A percentile compares a stretch with the other conserved stretches of the same genome.
These are phyloP conservation scores for Clonostachys chloroleuca DNA, from an alignment of 2,329 filamentous ascomycete genomes.

Conservation along the genomic window DNA sequence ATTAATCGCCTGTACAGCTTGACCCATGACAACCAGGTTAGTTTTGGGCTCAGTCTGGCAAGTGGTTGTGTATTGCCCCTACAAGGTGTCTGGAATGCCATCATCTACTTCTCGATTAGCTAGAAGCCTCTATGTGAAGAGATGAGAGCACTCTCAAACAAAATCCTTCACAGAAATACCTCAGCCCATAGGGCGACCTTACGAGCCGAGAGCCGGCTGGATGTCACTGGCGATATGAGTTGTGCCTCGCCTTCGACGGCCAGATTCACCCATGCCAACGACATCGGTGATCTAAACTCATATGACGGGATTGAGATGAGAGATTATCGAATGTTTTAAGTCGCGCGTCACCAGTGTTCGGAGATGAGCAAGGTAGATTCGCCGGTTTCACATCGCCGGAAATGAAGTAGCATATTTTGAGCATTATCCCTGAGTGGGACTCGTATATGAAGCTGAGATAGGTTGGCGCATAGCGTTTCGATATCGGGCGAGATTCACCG, in stretches of 20 bases:
- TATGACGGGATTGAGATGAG: neutral
- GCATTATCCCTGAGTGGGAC: no score
- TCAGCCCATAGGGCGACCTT: constrained; percentile 5
- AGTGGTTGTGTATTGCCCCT: constrained; percentile 69
- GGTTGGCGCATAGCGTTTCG: no score
- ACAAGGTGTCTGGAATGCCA: constrained; percentile 76
- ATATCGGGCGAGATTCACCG: no score
- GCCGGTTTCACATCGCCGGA: no score
- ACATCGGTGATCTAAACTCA: no score
- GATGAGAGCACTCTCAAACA: constrained; percentile 7
- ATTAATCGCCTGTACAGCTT: constrained; percentile 71
- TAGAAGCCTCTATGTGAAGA: constrained; percentile 30
- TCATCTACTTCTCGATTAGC: constrained; percentile 70
- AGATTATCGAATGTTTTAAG: neutral
- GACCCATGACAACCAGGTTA: constrained; percentile 38
- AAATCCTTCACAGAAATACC: constrained; percentile 2
- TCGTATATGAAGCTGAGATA: no score
- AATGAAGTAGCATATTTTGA: no score
- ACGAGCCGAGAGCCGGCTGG: constrained; percentile 16
- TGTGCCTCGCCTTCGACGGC: no score
- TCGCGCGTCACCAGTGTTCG: no score
- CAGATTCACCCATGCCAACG: no score
- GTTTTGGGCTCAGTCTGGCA: constrained; percentile 63
- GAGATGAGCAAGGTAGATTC: no score
- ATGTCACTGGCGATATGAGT: neutral